Percentiles rank a stretch among this genome's conserved stretches.
Evolutionary conservation across 805 yeast species (phyloP).

Genomic region (Lachancea waltii): DNA sequence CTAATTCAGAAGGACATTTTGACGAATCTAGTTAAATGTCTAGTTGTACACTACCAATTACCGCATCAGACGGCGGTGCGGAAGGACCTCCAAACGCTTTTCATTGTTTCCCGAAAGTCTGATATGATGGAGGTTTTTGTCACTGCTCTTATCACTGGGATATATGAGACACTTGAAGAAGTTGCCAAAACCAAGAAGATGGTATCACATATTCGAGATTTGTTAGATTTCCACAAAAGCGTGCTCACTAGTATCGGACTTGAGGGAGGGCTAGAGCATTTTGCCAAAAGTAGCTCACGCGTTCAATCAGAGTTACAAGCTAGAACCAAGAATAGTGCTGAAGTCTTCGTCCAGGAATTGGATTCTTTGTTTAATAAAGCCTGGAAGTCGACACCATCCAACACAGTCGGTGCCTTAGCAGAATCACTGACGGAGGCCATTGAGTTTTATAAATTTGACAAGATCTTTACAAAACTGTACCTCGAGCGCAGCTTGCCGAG

Average conservation of each 20-base stretch:
- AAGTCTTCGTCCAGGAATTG: background rate
- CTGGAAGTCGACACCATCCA: background rate
- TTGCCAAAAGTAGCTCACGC: too few relatives aligned
- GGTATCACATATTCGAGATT: background rate
- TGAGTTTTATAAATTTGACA: background rate
- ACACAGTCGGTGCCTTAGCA: background rate
- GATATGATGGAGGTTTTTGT: background rate
- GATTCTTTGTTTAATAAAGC: background rate
- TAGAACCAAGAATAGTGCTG: too few relatives aligned
- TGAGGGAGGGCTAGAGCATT: too few relatives aligned
- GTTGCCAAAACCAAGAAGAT: background rate
- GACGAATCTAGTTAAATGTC: background rate
- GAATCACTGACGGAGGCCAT: background rate
- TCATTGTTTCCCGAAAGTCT: too few relatives aligned
- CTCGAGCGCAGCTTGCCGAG: background rate
- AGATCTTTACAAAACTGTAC: background rate
- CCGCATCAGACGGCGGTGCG: too few relatives aligned
- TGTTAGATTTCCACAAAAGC: background rate
- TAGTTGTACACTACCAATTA: background rate
- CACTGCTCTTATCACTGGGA: background rate
- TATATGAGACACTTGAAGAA: background rate
- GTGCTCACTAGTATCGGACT: too few relatives aligned
- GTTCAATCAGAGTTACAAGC: too few relatives aligned
- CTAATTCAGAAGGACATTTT: background rate
- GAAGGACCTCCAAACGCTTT: too few relatives aligned